Conservation (phyloP, 2,329 filamentous ascomycete genomes). For the Sarocladiaceae sp. region DNA sequence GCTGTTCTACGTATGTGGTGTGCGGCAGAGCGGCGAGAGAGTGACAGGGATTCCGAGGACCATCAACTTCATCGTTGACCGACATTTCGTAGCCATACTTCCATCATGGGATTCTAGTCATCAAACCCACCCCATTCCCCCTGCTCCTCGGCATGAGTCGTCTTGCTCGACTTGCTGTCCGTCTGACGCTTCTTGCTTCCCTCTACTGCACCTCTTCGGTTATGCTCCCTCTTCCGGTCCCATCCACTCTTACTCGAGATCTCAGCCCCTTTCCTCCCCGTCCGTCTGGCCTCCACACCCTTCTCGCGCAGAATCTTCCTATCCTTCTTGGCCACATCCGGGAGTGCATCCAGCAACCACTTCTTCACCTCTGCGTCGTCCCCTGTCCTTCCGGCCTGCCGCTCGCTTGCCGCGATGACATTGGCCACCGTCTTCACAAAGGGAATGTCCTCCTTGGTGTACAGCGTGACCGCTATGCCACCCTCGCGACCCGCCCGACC, state of each 20-base stretch:
- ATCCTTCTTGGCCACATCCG: constrained; percentile 75
- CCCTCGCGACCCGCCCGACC: constrained; percentile 82
- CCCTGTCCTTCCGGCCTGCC: constrained; percentile 50
- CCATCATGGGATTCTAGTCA: constrained; percentile 22
- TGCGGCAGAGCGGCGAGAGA: too few species aligned
- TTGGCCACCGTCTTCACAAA: constrained; percentile 88
- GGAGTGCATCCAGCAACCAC: constrained; percentile 85
- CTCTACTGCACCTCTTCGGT: constrained; percentile 55
- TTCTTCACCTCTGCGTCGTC: constrained; percentile 60
- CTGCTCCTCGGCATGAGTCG: constrained; percentile 17
- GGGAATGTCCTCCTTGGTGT: constrained; percentile 90
- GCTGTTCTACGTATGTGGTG: too few species aligned
- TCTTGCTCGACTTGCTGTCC: constrained; percentile 17
- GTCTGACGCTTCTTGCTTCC: constrained; percentile 52
- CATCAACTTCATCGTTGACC: too few species aligned
- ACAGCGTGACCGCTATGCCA: constrained; percentile 87
- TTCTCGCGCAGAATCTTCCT: constrained; percentile 75
- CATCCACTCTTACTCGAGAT: constrained; percentile 82
- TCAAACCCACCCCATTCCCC: constrained; percentile 45
- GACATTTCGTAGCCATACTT: too few species aligned
- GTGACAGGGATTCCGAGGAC: too few species aligned
- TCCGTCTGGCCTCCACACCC: constrained; percentile 67
- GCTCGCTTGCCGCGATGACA: constrained; percentile 79
- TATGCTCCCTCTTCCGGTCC: constrained; percentile 63
- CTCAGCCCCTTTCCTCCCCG: constrained; percentile 40